phyloP scores from a whole-genome alignment of 176 grass and related monocot species.

The Zoysia japonica region DNA sequence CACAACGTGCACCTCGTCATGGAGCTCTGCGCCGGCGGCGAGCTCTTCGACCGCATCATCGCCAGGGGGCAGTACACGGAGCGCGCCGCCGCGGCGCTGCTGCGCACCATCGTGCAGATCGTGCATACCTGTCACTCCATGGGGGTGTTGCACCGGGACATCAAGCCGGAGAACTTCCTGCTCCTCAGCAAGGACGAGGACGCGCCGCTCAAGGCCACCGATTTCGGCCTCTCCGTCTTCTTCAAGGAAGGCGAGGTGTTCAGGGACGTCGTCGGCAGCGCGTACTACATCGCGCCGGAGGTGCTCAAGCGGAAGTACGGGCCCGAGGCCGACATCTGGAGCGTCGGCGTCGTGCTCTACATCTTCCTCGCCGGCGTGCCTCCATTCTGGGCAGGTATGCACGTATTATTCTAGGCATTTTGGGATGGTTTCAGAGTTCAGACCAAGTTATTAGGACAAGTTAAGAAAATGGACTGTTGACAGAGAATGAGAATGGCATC shows the following conservation, averaged over 20 bases:
- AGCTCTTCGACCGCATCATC: conserved; percentile 92
- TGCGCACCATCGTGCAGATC: conserved; percentile 55
- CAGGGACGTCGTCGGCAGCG: conserved; percentile 75
- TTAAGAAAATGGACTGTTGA: neutral
- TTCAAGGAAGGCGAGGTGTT: conserved; percentile 70
- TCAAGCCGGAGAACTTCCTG: conserved; percentile 87
- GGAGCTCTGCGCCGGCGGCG: conserved; percentile 86
- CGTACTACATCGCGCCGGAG: conserved; percentile 84
- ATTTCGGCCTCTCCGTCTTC: conserved; percentile 89
- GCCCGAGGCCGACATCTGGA: conserved; percentile 76
- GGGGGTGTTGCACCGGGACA: conserved; percentile 82
- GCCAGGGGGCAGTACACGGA: conserved; percentile 75
- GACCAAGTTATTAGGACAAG: neutral
- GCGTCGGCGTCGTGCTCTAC: conserved; percentile 81
- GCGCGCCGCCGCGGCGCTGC: conserved; percentile 58
- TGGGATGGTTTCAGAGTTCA: neutral
- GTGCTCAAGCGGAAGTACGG: conserved; percentile 79
- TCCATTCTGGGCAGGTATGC: conserved; percentile 68
- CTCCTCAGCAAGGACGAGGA: conserved; percentile 59
- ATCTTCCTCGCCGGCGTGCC: conserved; percentile 85
- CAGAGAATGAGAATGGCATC: conserved; percentile 58
- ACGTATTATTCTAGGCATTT: neutral
- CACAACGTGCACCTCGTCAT: conserved; percentile 76
- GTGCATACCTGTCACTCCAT: conserved; percentile 44
- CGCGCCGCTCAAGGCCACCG: conserved; percentile 69